These are phyloP conservation scores for Bryoerythrophyllum caledonicum DNA, from an alignment of 225 moss, liverwort and hornwort genomes.

Conservation along the genomic window DNA sequence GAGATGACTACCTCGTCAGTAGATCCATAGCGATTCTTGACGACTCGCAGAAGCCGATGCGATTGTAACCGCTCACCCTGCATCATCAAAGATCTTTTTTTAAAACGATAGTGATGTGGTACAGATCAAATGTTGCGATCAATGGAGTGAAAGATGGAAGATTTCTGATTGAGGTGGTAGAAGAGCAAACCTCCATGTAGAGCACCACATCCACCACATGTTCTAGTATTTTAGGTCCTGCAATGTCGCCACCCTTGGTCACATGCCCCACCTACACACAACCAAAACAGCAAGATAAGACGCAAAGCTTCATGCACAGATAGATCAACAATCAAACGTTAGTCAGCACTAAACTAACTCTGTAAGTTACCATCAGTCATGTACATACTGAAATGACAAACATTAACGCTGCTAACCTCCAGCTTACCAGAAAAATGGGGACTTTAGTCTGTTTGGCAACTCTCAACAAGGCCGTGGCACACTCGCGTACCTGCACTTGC, in stretches of 20 bases:
- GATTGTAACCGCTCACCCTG: slow-evolving; percentile 98
- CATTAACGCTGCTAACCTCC: neutral
- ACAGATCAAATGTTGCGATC: slow-evolving; percentile 1
- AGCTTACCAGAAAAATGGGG: slow-evolving; percentile 82
- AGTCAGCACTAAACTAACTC: neutral
- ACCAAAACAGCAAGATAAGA: neutral
- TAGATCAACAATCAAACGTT: neutral
- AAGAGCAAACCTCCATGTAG: slow-evolving; percentile 84
- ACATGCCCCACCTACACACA: slow-evolving; percentile 91
- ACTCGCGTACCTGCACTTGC: slow-evolving; percentile 80
- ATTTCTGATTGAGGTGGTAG: slow-evolving; percentile 7
- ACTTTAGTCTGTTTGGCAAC: slow-evolving; percentile 87
- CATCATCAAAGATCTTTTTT: slow-evolving; percentile 2
- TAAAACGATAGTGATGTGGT: no score
- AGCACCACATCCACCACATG: slow-evolving; percentile 99
- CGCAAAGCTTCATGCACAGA: slow-evolving; percentile 1
- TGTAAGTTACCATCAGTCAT: neutral
- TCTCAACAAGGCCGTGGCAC: slow-evolving; percentile 92
- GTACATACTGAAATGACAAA: neutral
- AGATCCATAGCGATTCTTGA: slow-evolving; percentile 98
- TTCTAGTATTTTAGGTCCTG: slow-evolving; percentile 94
- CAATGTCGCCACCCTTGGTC: slow-evolving; percentile 98
- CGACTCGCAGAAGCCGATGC: slow-evolving; percentile 92
- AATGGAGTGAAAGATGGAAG: slow-evolving; percentile 1
- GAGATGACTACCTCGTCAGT: slow-evolving; percentile 79